Percentiles rank a stretch among this genome's conserved stretches.
phyloP scores from a whole-genome alignment of 352 stramenopile genomes.

The Globisporangium heterothallicum region DNA sequence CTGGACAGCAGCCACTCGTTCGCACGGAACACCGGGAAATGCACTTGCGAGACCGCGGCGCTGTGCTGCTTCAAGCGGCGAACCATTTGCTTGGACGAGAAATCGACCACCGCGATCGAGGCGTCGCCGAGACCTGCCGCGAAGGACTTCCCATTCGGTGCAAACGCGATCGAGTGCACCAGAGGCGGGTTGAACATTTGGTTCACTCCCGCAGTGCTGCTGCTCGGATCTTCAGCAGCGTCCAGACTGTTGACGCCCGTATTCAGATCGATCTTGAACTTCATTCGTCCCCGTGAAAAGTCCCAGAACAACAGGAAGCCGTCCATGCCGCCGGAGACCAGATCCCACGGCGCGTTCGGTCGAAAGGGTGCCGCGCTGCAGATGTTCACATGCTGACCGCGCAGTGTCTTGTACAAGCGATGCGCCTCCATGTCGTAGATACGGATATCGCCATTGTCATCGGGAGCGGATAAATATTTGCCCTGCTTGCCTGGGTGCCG shows the following conservation, averaged over 20 bases:
- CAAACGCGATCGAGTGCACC: constrained; percentile 62
- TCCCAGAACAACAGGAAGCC: constrained; percentile 73
- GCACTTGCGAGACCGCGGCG: constrained; percentile 55
- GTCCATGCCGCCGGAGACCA: constrained; percentile 69
- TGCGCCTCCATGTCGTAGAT: constrained; percentile 60
- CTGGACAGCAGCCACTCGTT: constrained; percentile 55
- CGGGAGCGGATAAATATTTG: constrained; percentile 55
- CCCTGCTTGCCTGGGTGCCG: constrained; percentile 39
- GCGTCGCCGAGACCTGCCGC: constrained; percentile 61
- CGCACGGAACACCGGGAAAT: constrained; percentile 45
- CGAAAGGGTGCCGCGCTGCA: constrained; percentile 64
- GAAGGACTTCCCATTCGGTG: constrained; percentile 55
- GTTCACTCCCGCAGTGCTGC: constrained; percentile 15
- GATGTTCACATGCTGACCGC: constrained; percentile 63
- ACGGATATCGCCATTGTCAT: constrained; percentile 66
- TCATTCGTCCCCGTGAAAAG: constrained; percentile 59
- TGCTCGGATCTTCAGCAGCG: not conserved
- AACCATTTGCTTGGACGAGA: constrained; percentile 43
- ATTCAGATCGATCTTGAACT: constrained; percentile 69
- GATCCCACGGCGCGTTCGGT: constrained; percentile 64
- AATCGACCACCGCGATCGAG: constrained; percentile 60
- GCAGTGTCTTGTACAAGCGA: constrained; percentile 55
- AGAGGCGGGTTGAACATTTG: constrained; percentile 77
- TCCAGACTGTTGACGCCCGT: constrained; percentile 33
- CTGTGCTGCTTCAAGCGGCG: constrained; percentile 44